Evolutionary conservation across 352 stramenopile genomes (phyloP).

Genomic region (Phytopythium delawarense): DNA sequence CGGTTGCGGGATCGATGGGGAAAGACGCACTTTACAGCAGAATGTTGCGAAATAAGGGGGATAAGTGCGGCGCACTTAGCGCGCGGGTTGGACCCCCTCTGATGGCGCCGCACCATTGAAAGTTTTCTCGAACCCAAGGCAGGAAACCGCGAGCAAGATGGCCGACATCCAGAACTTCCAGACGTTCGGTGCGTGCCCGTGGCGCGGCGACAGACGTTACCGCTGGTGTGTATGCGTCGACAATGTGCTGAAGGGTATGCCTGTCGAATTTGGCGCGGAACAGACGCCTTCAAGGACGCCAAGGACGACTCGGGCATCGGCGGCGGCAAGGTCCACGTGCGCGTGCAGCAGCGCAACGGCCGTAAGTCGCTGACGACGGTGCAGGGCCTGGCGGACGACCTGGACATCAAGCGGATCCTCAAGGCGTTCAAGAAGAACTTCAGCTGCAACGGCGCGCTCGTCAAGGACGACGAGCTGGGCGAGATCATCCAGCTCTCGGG

Average conservation of each 20-base stretch:
- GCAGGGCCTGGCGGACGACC: conserved; percentile 96
- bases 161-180: conserved; percentile 88
- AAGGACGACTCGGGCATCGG: conserved; percentile 86
- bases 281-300: conserved; percentile 86
- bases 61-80: neutral
- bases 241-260: conserved; percentile 2
- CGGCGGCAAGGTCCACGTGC: conserved; percentile 95
- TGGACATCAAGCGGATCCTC: conserved; percentile 99
- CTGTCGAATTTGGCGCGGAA: conserved; percentile 9
- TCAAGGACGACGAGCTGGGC: conserved; percentile 96
- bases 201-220: neutral
- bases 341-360: conserved; percentile 99
- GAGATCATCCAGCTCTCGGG: conserved; percentile 99
- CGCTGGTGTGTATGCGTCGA: neutral
- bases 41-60: neutral
- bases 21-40: conserved; percentile 4
- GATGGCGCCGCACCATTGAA: conserved; percentile 33
- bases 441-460: conserved; percentile 98
- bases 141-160: conserved; percentile 28
- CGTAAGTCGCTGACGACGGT: conserved; percentile 99
- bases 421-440: conserved; percentile 99
- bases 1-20: conserved; percentile 5
- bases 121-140: conserved; percentile 17
- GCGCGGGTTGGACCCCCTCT: neutral
- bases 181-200: conserved; percentile 71